phyloP scores from a whole-genome alignment of 2,329 filamentous ascomycete genomes.

The Ophiostoma quercus region DNA sequence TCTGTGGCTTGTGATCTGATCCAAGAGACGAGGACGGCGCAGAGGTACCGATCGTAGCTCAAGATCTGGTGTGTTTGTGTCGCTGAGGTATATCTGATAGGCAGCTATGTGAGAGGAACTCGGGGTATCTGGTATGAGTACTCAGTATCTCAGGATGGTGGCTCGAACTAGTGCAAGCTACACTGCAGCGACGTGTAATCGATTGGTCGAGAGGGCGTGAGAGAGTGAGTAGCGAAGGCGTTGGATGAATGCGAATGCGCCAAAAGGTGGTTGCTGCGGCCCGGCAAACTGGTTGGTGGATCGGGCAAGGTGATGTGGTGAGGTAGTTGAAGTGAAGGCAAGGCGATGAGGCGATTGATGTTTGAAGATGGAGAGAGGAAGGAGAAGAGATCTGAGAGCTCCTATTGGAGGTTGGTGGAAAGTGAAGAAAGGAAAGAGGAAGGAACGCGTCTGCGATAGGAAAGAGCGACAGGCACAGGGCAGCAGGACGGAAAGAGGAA shows the following conservation, averaged over 20 bases:
- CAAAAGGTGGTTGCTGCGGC: neutral
- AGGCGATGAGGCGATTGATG: neutral
- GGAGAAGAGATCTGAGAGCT: neutral
- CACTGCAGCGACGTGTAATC: conserved; percentile 11
- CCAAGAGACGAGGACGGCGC: neutral
- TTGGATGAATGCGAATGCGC: conserved; percentile 3
- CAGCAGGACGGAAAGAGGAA: neutral
- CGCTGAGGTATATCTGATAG: neutral
- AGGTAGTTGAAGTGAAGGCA: no score
- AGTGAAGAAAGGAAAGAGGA: neutral
- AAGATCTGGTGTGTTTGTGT: neutral
- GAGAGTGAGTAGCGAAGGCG: neutral
- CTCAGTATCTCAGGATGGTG: neutral
- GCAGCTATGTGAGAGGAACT: neutral
- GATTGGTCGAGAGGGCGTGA: conserved; percentile 6
- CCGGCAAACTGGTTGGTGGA: conserved; percentile 12
- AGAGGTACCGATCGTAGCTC: neutral
- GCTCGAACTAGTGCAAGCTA: neutral
- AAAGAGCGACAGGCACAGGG: neutral
- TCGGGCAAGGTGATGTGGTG: neutral
- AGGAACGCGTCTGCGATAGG: neutral
- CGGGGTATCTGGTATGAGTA: no score
- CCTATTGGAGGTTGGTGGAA: neutral
- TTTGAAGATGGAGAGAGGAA: neutral
- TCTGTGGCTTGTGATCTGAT: neutral